A percentile compares a stretch with the other conserved stretches of the same genome.
Conservation (phyloP, 495 filamentous ascomycete species). For the Penicillium egyptiacum region DNA sequence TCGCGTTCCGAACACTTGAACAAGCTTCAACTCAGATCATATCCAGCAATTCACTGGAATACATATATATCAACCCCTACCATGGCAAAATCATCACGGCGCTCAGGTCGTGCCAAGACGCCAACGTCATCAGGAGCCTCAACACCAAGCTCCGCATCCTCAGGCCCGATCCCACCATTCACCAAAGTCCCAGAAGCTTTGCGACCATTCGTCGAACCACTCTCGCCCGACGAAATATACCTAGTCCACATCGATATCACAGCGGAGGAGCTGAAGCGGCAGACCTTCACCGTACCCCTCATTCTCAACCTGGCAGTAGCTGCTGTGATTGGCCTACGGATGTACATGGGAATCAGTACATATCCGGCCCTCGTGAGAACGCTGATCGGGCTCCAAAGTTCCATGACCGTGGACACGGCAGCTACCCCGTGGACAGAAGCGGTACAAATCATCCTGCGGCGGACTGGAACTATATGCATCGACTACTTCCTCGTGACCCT, state of each 20-base stretch:
- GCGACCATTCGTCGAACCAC: constrained; percentile 58
- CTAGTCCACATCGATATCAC: constrained; percentile 74
- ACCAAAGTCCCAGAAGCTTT: constrained; percentile 56
- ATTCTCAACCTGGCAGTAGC: constrained; percentile 65
- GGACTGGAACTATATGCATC: constrained; percentile 60
- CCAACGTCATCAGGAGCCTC: constrained; percentile 37
- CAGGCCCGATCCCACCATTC: constrained; percentile 61
- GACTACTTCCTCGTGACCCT: constrained; percentile 71
- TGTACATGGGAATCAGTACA: constrained; percentile 59
- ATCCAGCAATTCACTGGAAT: neutral
- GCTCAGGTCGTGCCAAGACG: constrained; percentile 28
- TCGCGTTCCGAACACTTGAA: neutral
- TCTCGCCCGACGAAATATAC: constrained; percentile 68
- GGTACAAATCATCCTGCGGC: constrained; percentile 46
- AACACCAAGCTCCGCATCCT: constrained; percentile 37
- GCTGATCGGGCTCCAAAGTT: constrained; percentile 59
- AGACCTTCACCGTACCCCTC: constrained; percentile 72
- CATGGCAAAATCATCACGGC: constrained; percentile 47
- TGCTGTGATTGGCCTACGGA: constrained; percentile 58
- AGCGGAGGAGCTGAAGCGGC: constrained; percentile 62
- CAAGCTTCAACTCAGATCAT: neutral
- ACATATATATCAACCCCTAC: neutral
- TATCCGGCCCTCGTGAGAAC: constrained; percentile 64
- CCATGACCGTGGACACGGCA: constrained; percentile 56
- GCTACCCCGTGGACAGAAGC: constrained; percentile 51